phyloP scores from a whole-genome alignment of 352 stramenopile genomes.

The Phytophthora multivora region DNA sequence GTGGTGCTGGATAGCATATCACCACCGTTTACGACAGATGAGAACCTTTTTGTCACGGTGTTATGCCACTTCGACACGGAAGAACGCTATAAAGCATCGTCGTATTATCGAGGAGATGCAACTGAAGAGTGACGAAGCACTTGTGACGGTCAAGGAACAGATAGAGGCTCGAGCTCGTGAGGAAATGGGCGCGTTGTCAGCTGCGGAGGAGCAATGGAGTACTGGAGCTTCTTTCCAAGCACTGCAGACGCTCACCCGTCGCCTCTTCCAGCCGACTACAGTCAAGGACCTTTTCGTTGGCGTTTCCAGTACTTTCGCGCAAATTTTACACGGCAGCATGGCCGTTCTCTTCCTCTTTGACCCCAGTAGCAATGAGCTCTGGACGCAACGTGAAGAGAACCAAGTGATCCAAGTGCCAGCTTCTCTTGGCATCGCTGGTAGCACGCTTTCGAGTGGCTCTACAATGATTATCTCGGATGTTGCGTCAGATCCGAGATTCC shows the following conservation, averaged over 20 bases:
- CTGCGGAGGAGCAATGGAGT: slow-evolving; percentile 32
- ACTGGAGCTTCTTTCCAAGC: slow-evolving; percentile 30
- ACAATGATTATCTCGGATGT: slow-evolving; percentile 49
- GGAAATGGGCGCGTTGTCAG: slow-evolving; percentile 17
- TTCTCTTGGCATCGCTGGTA: slow-evolving; percentile 62
- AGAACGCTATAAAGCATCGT: slow-evolving; percentile 6
- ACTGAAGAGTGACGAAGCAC: slow-evolving; percentile 10
- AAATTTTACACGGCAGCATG: slow-evolving; percentile 45
- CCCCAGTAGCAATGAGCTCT: slow-evolving; percentile 64
- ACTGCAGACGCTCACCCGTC: slow-evolving; percentile 56
- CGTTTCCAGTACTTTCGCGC: slow-evolving; percentile 40
- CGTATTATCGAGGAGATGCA: slow-evolving; percentile 20
- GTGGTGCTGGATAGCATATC: slow-evolving; percentile 64
- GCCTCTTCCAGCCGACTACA: slow-evolving; percentile 36
- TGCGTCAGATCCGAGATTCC: slow-evolving; percentile 50
- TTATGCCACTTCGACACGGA: slow-evolving; percentile 17
- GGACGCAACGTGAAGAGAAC: slow-evolving; percentile 57
- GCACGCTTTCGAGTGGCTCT: slow-evolving; percentile 40
- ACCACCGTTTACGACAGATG: slow-evolving; percentile 34
- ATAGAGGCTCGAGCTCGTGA: slow-evolving; percentile 13
- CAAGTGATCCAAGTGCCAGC: slow-evolving; percentile 56
- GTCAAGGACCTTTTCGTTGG: slow-evolving; percentile 52
- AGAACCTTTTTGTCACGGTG: slow-evolving; percentile 41
- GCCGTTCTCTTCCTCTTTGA: slow-evolving; percentile 70
- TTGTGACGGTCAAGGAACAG: slow-evolving; percentile 14